Evolutionary conservation across 2,329 filamentous ascomycete genomes (phyloP), one percentile per base, ranked within the genome.

Genomic region (Fusarium dimerum): DNA sequence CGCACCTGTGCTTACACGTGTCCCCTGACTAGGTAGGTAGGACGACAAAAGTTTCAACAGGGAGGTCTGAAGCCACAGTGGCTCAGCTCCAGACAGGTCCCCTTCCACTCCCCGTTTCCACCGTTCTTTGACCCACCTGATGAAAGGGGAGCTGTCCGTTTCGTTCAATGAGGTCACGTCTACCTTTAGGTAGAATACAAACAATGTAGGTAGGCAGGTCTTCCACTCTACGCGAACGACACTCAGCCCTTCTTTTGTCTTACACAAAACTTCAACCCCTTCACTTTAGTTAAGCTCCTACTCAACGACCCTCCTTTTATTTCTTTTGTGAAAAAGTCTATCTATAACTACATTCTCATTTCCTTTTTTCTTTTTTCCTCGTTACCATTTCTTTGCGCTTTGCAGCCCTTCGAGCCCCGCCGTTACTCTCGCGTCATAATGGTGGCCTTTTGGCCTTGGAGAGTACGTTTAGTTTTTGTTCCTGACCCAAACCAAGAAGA

Each of bases 401-500:
- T 48, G 47, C 54, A 50, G n/a, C n/a, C 52, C 30, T 36, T 42
- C 51, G 20, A 26, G 20, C 39, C 51, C 39, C 56, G 40, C 54
- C 39, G 47, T 41, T 36, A 9, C 11, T 8, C 9, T 29, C 43
- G 40, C 43, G 44, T 55, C 54, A 72, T 61, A 55, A 94, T 94
- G 90, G 88, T 92, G 66, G 90, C 87, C 48, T 81, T 94, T 62
- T 94, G 90, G 90, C 90, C 90, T 59, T 96, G 88, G 85, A 86
- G 84, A 78, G 89, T 91, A 73, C 65, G 78, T 68, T 18, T 6
- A n/a, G n/a, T n/a, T n/a, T n/a, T n/a, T n/a, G n/a, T 26, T 38
- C 47, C 16, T 16, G 18, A 7, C 34, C 20, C 10, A 36, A 12
- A 6, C 34, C 30, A 26, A 6, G 15, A 30, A 18, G 18, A 12